Base-by-base conservation (phyloP, 2,329 filamentous ascomycete species). In the Alternaria infectoria region DNA sequence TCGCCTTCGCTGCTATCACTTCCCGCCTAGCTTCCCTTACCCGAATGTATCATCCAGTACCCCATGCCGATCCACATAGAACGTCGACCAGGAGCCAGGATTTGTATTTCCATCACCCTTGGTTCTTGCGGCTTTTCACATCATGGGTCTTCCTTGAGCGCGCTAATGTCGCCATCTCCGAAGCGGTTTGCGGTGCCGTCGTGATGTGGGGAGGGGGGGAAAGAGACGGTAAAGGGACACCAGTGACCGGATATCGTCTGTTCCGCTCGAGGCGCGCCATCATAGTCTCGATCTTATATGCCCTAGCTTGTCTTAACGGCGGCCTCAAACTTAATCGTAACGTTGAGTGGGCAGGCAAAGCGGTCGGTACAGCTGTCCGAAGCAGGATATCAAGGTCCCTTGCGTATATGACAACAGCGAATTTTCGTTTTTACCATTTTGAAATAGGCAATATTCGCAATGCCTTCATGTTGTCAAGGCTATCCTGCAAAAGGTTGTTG, bases 91-190 rank as follows among this genome's bases (percentile, higher is more conserved):
- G 28, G 49, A 52, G 25, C 17, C 19, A 23, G 52, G 52, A 17
- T 44, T 46, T 46, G 23, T 36, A 36, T 23, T 52, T 21, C 17
- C 21, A 46, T 23, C n/a, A 30, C 25, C 47, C 47, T 21, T 50
- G 47, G 23, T 28, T 28, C 17, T 28, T 50, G 25, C 23, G 19
- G 54, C 45, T 32, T 47, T 46, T 13, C 17, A 5, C 25, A 56
- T 21, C 54, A 56, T 56, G 54, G 54, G 26, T 56, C 25, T 56
- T 47, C 54, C 43, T 47, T 28, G 52, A 32, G 49, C 49, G 28
- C 28, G 28, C 28, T 30, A 23, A 32, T 19, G 49, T 51, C 17
- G 49, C 49, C 28, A 52, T 25, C 13, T 52, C 49, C 49, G 28
- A 52, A n/a, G 49, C 36, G 36, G 30, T n/a, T 52, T 52, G 19